phyloP scores from a whole-genome alignment of 345 rosid genomes.

The Kandelia obovata region DNA sequence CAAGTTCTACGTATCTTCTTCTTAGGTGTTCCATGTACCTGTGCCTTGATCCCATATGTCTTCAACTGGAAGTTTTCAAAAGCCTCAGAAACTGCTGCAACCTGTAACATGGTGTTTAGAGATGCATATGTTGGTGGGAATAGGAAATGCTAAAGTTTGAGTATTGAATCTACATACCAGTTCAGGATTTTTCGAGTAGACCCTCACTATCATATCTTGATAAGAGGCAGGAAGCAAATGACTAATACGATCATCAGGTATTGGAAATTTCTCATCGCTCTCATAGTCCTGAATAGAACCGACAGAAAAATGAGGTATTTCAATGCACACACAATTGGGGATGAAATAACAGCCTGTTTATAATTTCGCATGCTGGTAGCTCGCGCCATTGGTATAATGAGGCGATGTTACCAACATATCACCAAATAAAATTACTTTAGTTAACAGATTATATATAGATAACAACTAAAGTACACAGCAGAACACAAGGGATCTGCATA shows the following conservation, averaged over 20 bases:
- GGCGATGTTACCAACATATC: neutral
- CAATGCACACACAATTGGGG: too few species aligned
- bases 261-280: conserved; percentile 66
- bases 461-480: neutral
- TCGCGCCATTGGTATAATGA: neutral
- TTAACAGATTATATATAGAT: neutral
- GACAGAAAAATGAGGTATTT: neutral
- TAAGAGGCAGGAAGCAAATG: conserved; percentile 78
- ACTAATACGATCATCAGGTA: conserved; percentile 70
- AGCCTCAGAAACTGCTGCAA: conserved; percentile 73
- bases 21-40: conserved; percentile 84
- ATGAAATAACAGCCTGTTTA: neutral
- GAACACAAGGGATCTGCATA: conserved; percentile 23
- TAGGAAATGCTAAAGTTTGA: neutral
- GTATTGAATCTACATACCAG: conserved; percentile 45
- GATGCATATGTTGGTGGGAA: neutral
- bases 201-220: conserved; percentile 94
- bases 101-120: conserved; percentile 43
- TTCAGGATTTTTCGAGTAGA: conserved; percentile 80
- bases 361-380: neutral
- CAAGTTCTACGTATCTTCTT: conserved; percentile 69
- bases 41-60: conserved; percentile 81
- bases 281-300: conserved; percentile 65
- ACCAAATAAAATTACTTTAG: neutral
- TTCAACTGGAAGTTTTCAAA: conserved; percentile 89